Conservation (phyloP, 2,329 filamentous ascomycete genomes). For the Alternaria atra region DNA sequence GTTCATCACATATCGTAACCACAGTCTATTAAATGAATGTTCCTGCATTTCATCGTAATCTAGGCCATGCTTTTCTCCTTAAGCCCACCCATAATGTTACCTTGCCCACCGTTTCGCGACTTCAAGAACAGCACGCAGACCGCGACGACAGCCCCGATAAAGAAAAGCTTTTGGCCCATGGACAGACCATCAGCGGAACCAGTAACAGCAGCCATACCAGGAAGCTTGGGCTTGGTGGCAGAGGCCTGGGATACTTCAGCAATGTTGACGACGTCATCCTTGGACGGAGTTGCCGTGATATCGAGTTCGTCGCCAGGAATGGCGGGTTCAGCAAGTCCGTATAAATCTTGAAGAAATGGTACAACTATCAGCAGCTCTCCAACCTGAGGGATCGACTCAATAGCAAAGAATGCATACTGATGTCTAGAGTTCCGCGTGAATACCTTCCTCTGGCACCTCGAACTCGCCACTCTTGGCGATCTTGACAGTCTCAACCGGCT, state of each 20-base stretch:
- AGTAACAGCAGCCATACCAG: conserved; percentile 27
- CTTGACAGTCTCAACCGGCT: conserved; percentile 74
- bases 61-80: conserved; percentile 55
- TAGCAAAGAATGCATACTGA: conserved; percentile 21
- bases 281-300: conserved; percentile 37
- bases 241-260: conserved; percentile 32
- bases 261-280: conserved; percentile 38
- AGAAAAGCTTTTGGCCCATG: conserved; percentile 55
- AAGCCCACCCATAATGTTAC: conserved; percentile 21
- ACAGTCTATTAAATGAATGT: conserved; percentile 7
- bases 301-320: conserved; percentile 55
- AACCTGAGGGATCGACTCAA: conserved; percentile 33
- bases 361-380: conserved; percentile 55
- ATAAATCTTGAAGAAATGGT: conserved; percentile 54
- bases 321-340: conserved; percentile 54
- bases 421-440: conserved; percentile 84
- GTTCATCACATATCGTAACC: neutral
- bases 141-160: conserved; percentile 55
- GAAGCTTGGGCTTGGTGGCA: conserved; percentile 25
- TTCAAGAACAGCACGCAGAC: conserved; percentile 54
- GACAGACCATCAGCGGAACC: conserved; percentile 51
- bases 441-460: conserved; percentile 88
- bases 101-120: conserved; percentile 39
- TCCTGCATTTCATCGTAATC: conserved; percentile 23
- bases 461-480: conserved; percentile 87